Conservation (phyloP, 305 asterid species). For the Fraxinus albicans region DNA sequence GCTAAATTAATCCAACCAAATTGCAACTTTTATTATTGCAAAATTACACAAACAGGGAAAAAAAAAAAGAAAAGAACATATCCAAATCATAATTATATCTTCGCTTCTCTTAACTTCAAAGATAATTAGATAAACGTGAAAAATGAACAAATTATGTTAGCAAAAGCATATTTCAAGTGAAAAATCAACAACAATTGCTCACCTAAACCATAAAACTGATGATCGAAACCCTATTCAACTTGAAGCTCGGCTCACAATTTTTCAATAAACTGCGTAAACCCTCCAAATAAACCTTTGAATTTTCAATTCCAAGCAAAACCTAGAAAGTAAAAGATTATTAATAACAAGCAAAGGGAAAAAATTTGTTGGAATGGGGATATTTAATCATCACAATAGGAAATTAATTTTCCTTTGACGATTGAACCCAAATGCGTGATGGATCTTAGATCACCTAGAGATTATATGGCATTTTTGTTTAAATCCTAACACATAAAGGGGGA, state of each 20-base stretch:
- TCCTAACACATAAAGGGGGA: no score
- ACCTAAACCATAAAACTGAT: constrained; percentile 29
- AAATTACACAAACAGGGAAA: not conserved
- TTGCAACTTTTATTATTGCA: not conserved
- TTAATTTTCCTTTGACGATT: no score
- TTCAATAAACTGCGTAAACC: constrained; percentile 15
- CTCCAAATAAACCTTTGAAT: constrained; percentile 6
- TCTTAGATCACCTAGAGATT: no score
- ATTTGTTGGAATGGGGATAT: no score
- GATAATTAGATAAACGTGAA: constrained; percentile 11
- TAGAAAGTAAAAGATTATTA: constrained; percentile 20
- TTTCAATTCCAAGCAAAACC: constrained; percentile 20
- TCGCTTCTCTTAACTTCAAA: not conserved
- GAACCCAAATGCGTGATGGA: no score
- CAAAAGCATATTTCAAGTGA: constrained; percentile 17
- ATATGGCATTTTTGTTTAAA: no score
- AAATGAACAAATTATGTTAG: constrained; percentile 5
- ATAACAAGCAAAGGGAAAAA: constrained; percentile 18
- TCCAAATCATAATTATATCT: not conserved
- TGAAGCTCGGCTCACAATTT: constrained; percentile 10
- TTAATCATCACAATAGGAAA: no score
- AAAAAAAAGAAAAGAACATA: not conserved
- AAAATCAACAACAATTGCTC: constrained; percentile 13
- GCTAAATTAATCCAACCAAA: not conserved
- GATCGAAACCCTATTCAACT: constrained; percentile 20